Evolutionary conservation across 139 green algal species (phyloP).

Genomic region (Auxenochlorella pyrenoidosa): DNA sequence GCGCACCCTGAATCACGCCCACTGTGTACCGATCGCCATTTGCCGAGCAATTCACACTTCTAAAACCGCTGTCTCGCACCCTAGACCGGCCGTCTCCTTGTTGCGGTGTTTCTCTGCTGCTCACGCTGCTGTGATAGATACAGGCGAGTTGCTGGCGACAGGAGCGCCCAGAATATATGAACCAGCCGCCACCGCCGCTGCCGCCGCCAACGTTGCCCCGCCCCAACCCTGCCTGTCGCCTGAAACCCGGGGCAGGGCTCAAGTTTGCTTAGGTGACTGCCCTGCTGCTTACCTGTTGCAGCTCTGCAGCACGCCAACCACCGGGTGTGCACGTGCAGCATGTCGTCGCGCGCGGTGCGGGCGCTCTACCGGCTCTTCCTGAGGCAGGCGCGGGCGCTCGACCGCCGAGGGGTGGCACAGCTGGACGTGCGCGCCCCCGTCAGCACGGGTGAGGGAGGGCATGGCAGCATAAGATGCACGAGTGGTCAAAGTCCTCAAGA

Average conservation of each 20-base stretch:
- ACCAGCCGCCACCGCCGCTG: background rate
- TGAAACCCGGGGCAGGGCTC: no score
- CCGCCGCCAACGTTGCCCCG: background rate
- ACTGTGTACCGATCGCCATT: no score
- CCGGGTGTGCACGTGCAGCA: background rate
- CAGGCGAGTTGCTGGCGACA: no score
- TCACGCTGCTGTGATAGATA: no score
- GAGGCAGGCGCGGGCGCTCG: conserved; percentile 6
- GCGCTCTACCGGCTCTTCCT: conserved; percentile 34
- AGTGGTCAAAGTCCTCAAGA: no score
- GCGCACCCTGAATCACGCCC: no score
- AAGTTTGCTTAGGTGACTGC: background rate
- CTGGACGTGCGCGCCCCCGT: conserved; percentile 22
- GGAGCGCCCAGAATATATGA: no score
- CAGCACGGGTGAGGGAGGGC: background rate
- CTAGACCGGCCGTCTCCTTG: no score
- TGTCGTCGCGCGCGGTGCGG: background rate
- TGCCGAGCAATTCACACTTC: no score
- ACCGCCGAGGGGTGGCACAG: conserved; percentile 26
- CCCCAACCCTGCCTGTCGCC: background rate
- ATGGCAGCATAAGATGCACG: no score
- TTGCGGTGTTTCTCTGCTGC: no score
- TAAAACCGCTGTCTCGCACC: no score
- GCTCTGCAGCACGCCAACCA: background rate
- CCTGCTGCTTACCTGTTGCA: background rate